These are phyloP conservation scores for Coemansia sp. DNA, from an alignment of 192 early-diverging fungal species.

Conservation along the genomic window DNA sequence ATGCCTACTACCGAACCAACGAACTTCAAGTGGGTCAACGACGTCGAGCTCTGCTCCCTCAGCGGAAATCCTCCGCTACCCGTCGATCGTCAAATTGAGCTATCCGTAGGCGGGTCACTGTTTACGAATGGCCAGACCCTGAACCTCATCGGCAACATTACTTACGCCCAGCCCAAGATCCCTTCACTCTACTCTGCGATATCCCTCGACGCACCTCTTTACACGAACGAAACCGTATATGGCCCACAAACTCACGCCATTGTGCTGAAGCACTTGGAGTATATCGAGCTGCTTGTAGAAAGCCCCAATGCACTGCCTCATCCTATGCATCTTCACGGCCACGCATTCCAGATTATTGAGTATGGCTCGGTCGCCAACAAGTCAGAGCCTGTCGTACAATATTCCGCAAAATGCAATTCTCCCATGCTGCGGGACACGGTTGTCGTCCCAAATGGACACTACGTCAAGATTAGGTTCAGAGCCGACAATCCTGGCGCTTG, in stretches of 20 bases:
- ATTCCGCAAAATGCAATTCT: not conserved
- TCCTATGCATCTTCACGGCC: conserved; percentile 78
- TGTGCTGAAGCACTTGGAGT: conserved; percentile 64
- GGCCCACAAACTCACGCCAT: conserved; percentile 62
- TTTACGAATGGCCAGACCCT: conserved; percentile 59
- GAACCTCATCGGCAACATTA: conserved; percentile 57
- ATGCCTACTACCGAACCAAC: not conserved
- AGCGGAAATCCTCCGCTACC: conserved; percentile 18
- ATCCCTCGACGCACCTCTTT: conserved; percentile 50
- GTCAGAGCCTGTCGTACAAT: not conserved
- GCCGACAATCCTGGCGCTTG: conserved; percentile 80
- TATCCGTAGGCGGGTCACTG: conserved; percentile 56
- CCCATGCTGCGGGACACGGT: conserved; percentile 73
- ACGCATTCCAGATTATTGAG: conserved; percentile 75
- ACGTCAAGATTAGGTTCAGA: conserved; percentile 67
- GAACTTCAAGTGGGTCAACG: conserved; percentile 18
- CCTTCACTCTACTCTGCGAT: conserved; percentile 67
- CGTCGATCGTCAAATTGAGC: conserved; percentile 15
- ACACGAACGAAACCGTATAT: conserved; percentile 58
- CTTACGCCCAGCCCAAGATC: conserved; percentile 60
- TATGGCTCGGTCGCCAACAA: conserved; percentile 44
- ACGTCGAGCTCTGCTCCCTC: conserved; percentile 16
- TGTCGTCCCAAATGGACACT: conserved; percentile 58
- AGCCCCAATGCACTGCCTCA: conserved; percentile 70
- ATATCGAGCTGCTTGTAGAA: conserved; percentile 65